A percentile compares a stretch with the other conserved stretches of the same genome.
phyloP scores from a whole-genome alignment of 2,329 filamentous ascomycete species.

The Venturia asperata region DNA sequence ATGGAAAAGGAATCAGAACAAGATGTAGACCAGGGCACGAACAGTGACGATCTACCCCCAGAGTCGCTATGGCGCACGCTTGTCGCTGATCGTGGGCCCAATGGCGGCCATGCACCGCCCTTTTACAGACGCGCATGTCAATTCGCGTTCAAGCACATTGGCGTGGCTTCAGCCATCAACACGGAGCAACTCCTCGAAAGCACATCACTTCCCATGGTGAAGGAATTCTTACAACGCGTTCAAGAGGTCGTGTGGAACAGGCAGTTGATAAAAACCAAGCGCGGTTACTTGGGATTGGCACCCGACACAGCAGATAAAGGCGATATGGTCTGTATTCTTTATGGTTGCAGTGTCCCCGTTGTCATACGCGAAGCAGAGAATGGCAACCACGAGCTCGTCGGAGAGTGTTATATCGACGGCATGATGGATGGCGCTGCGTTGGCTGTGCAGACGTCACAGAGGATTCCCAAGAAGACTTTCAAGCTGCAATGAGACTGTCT shows the following conservation, averaged over 20 bases:
- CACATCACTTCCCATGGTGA: not conserved
- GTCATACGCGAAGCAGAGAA: conserved; percentile 2
- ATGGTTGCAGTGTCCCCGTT: conserved; percentile 17
- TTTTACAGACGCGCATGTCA: conserved; percentile 12
- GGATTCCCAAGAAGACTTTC: conserved; percentile 3
- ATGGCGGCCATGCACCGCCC: not conserved
- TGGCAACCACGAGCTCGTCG: conserved; percentile 8
- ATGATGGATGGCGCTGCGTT: conserved; percentile 15
- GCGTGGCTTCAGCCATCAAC: not conserved
- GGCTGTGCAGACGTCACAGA: conserved; percentile 5
- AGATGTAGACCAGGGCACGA: not conserved
- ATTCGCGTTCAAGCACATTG: not conserved
- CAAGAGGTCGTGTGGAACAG: conserved; percentile 18
- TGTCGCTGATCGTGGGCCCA: conserved; percentile 5
- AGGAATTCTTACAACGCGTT: conserved; percentile 12
- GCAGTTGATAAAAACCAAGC: conserved; percentile 9
- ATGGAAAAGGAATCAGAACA: not conserved
- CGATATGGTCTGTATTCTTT: conserved; percentile 17
- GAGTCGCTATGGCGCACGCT: conserved; percentile 23
- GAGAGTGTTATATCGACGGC: conserved; percentile 16
- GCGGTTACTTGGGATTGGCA: conserved; percentile 8
- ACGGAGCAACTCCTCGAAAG: conserved; percentile 1
- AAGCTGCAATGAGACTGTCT: not conserved
- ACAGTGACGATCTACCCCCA: conserved; percentile 23
- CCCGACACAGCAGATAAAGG: conserved; percentile 1